Conservation (phyloP, 148 eudicot species). For the Linanthus parryae region DNA sequence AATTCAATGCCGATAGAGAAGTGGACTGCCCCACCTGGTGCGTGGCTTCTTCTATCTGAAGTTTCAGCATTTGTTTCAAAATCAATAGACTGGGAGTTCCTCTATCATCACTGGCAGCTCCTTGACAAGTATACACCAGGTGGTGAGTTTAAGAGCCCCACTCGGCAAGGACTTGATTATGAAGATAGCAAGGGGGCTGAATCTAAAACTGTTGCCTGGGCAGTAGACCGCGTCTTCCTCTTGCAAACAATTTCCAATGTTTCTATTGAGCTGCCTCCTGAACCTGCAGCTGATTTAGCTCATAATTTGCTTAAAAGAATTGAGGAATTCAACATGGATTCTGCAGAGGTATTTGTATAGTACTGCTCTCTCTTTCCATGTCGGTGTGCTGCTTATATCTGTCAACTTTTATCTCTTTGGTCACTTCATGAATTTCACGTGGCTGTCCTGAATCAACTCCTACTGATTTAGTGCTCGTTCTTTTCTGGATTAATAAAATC, state of each 20-base stretch:
- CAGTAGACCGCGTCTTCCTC: constrained; percentile 78
- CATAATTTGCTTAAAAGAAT: constrained; percentile 72
- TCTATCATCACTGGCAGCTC: constrained; percentile 91
- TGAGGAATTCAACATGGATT: constrained; percentile 81
- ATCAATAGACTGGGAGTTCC: constrained; percentile 85
- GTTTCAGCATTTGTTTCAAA: constrained; percentile 70
- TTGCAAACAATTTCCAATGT: constrained; percentile 91
- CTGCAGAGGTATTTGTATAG: constrained; percentile 62
- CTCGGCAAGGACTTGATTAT: constrained; percentile 17
- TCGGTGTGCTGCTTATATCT: no score
- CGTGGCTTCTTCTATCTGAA: constrained; percentile 88
- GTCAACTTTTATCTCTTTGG: no score
- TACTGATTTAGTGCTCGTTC: no score
- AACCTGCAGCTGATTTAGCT: constrained; percentile 95
- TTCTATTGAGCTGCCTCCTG: constrained; percentile 75
- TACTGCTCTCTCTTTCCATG: no score
- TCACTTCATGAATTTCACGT: no score
- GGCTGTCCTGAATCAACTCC: no score
- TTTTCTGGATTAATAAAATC: no score
- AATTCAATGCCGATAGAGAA: constrained; percentile 71
- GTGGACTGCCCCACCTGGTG: constrained; percentile 96
- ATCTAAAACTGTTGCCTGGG: constrained; percentile 66
- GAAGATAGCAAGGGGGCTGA: constrained; percentile 34
- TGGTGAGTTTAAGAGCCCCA: constrained; percentile 25
- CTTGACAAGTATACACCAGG: constrained; percentile 50